Evolutionary conservation across 805 yeast species (phyloP).

Genomic region (Ogataea thermomethanolica): DNA sequence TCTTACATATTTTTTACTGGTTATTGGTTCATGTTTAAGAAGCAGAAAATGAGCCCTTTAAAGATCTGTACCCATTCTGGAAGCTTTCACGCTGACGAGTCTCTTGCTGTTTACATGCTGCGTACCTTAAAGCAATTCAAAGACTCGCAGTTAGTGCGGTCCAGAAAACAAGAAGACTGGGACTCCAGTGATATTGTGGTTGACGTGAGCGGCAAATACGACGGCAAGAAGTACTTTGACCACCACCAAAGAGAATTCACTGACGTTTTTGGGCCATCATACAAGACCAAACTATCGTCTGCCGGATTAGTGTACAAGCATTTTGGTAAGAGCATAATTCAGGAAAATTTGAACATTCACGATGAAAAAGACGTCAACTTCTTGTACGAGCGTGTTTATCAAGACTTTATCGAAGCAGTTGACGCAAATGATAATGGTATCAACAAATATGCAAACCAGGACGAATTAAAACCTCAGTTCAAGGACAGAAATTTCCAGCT

Average conservation of each 20-base stretch:
- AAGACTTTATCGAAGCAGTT: conserved; percentile 82
- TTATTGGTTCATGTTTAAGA: conserved; percentile 13
- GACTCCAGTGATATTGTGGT: conserved; percentile 88
- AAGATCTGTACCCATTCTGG: conserved; percentile 91
- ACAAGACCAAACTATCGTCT: conserved; percentile 77
- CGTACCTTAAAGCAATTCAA: conserved; percentile 64
- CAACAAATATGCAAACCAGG: conserved; percentile 54
- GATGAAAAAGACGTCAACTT: conserved; percentile 48
- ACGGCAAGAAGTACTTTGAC: conserved; percentile 80
- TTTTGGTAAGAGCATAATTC: conserved; percentile 68
- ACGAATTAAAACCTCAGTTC: conserved; percentile 58
- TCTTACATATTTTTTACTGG: conserved; percentile 7
- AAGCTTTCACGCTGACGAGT: conserved; percentile 95
- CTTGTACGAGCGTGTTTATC: conserved; percentile 74
- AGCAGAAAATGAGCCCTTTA: conserved; percentile 31
- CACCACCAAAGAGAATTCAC: conserved; percentile 94
- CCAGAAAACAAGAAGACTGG: conserved; percentile 80
- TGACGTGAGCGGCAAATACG: conserved; percentile 92
- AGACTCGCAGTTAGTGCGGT: conserved; percentile 69
- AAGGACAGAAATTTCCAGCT: conserved; percentile 70
- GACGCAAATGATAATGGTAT: conserved; percentile 98
- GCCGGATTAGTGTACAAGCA: conserved; percentile 94
- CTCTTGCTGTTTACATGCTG: conserved; percentile 87
- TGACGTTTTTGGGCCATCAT: conserved; percentile 63
- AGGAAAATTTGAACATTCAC: conserved; percentile 44